Evolutionary conservation across 2,329 filamentous ascomycete genomes (phyloP).

Genomic region (Trichoderma simmonsii): DNA sequence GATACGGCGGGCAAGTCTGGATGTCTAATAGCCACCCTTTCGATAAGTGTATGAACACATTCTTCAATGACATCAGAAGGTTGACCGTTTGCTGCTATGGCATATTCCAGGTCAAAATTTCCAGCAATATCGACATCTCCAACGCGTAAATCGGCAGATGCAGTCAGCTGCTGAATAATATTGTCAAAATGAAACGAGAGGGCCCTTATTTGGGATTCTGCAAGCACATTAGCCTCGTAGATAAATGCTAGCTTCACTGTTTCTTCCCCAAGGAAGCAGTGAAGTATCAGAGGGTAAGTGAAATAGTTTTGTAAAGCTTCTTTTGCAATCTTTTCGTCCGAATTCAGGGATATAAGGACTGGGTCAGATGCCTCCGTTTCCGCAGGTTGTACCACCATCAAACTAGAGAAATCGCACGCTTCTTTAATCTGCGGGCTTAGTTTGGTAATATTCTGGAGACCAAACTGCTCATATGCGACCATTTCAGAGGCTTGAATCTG

Average conservation of each 20-base stretch:
- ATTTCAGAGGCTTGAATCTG: constrained; percentile 8
- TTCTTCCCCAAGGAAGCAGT: neutral
- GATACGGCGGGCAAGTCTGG: constrained; percentile 8
- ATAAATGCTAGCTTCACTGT: neutral
- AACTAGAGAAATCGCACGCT: constrained; percentile 15
- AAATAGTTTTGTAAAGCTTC: constrained; percentile 6
- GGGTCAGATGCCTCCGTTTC: neutral
- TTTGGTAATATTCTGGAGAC: constrained; percentile 9
- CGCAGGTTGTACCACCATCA: constrained; percentile 18
- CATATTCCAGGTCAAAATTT: neutral
- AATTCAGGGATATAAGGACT: neutral
- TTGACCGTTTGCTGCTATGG: neutral
- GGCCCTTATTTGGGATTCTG: neutral
- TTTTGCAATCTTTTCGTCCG: neutral
- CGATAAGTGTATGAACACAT: neutral
- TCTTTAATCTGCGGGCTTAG: constrained; percentile 16
- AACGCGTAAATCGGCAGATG: neutral
- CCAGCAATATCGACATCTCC: neutral
- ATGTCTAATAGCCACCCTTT: neutral
- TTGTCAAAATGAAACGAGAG: constrained; percentile 10
- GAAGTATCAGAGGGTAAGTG: constrained; percentile 7
- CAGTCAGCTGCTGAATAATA: neutral
- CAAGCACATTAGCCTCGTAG: neutral
- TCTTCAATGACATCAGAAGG: neutral
- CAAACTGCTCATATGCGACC: constrained; percentile 10